phyloP scores from a whole-genome alignment of 2,329 filamentous ascomycete genomes.

The Incumbomyces lentus region DNA sequence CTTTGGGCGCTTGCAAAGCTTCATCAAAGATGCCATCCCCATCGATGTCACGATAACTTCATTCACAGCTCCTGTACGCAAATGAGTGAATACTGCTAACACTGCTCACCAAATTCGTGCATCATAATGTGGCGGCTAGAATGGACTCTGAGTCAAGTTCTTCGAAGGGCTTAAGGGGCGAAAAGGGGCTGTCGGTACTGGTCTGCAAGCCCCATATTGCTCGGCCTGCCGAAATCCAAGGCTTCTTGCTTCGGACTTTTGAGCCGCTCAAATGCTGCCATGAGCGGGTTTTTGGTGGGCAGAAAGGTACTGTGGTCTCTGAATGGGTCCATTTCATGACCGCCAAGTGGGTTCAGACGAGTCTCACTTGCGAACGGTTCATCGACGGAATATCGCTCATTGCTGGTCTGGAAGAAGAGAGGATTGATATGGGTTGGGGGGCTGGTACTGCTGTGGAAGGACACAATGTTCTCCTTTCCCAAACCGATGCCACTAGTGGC shows the following conservation, averaged over 20 bases:
- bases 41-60: constrained; percentile 2
- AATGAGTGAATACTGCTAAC: constrained; percentile 5
- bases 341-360: neutral
- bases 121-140: neutral
- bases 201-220: neutral
- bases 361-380: neutral
- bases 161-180: constrained; percentile 1
- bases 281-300: constrained; percentile 1
- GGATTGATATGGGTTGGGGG: neutral
- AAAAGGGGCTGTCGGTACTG: constrained; percentile 6
- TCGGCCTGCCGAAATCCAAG: neutral
- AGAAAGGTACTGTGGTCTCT: constrained; percentile 1
- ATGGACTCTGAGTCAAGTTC: neutral
- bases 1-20: neutral
- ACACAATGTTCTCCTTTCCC: constrained; percentile 14
- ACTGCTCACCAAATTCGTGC: neutral
- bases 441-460: neutral
- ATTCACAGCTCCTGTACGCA: neutral
- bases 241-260: neutral
- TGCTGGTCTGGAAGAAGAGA: constrained; percentile 4
- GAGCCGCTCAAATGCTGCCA: neutral
- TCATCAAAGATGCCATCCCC: constrained; percentile 1
- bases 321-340: neutral
- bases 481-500: constrained; percentile 9
- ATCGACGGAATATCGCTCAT: neutral